Base-by-base conservation (phyloP, 1,284 basidiomycete species). In the Singerocomus inundabilis region DNA sequence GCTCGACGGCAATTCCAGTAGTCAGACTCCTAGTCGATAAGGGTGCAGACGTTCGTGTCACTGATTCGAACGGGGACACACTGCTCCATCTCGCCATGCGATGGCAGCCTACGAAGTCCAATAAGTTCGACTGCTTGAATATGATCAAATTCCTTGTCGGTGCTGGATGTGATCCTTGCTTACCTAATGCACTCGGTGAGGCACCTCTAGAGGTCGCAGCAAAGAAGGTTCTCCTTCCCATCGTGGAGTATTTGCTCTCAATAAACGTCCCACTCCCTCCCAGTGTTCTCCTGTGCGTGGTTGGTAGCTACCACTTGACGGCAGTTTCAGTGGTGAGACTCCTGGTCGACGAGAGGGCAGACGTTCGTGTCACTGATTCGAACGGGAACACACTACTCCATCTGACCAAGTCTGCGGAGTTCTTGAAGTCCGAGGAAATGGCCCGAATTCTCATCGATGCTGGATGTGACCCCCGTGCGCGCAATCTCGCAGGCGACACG, bases 391-490 rank as follows among this genome's bases (percentile, higher is more conserved):
- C 44, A 1, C 29, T 30, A 3, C 44, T 45, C 11, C 44, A 57
- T 12, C 32, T 56, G 21, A 21, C 21, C 21, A n/a, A n/a, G n/a
- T n/a, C n/a, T n/a, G n/a, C n/a, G n/a, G n/a, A n/a, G n/a, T n/a
- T n/a, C n/a, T n/a, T n/a, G n/a, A n/a, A n/a, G n/a, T n/a, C 21
- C 21, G 21, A 21, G 21, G 21, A 21, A 21, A 2, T 21, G 21
- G 21, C 21, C 35, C 15, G 21, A 46, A n/a, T 1, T 21, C 39
- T 57, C 4, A n/a, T 51, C 26, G 15, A 18, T 11, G 51, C 45
- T 35, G 56, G 58, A 31, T 60, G 56, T 9, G 15, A 51, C 12
- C 8, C 39, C 6, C 11, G 2, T 1, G 33, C 21, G 0, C 24
- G 42, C 24, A 58, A 60, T 12, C 2, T 15, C 8, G 21, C 28